These are phyloP conservation scores for Cornus kousa DNA, from an alignment of 148 eudicot genomes.

Conservation along the genomic window DNA sequence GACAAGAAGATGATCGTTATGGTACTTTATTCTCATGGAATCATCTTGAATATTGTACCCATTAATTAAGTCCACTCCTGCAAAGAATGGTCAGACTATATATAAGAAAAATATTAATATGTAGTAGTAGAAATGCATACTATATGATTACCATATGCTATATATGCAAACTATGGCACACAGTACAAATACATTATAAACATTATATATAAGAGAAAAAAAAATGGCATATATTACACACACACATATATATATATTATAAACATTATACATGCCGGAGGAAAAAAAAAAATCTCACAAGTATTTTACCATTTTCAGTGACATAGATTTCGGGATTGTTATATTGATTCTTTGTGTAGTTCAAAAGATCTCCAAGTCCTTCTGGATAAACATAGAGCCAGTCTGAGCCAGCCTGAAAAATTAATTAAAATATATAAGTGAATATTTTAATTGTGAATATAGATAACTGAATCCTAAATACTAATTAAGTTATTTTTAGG, in stretches of 20 bases:
- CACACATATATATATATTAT: too few species aligned
- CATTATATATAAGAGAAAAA: too few species aligned
- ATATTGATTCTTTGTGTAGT: not conserved
- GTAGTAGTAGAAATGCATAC: too few species aligned
- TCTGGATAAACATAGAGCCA: not conserved
- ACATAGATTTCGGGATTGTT: not conserved
- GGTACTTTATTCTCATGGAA: not conserved
- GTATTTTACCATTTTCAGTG: not conserved
- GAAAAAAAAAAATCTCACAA: too few species aligned
- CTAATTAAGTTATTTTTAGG: too few species aligned
- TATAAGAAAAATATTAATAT: not conserved
- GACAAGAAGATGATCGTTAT: not conserved
- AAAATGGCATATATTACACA: too few species aligned
- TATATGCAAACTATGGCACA: too few species aligned
- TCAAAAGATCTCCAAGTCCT: not conserved
- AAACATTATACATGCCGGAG: too few species aligned
- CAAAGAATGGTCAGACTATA: not conserved
- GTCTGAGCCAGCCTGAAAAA: not conserved
- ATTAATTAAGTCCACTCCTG: not conserved
- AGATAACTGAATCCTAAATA: too few species aligned
- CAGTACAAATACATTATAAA: too few species aligned
- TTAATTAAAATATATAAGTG: not conserved
- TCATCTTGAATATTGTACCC: not conserved
- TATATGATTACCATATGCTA: too few species aligned
- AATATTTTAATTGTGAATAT: too few species aligned